Percentiles rank a stretch among this genome's conserved stretches.
These are phyloP conservation scores for Penicillium olsonii DNA, from an alignment of 2,329 filamentous ascomycete species.

Conservation along the genomic window DNA sequence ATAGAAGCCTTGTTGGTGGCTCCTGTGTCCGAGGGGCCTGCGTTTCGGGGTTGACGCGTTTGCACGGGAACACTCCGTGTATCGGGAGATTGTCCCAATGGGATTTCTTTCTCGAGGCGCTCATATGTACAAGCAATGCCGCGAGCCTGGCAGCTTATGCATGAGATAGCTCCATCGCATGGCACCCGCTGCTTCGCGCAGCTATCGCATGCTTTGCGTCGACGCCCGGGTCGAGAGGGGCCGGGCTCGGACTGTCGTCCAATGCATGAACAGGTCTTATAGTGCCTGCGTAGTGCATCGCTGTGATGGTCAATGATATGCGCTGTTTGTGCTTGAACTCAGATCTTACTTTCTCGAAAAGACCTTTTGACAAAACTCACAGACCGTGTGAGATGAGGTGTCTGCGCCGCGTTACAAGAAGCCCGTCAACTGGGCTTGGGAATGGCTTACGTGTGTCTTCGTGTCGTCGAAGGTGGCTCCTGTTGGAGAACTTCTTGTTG, in stretches of 20 bases:
- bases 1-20: neutral
- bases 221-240: constrained; percentile 5
- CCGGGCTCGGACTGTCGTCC: neutral
- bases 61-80: neutral
- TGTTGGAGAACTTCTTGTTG: constrained; percentile 5
- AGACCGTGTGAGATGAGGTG: constrained; percentile 1
- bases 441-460: constrained; percentile 12
- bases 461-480: constrained; percentile 12
- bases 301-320: neutral
- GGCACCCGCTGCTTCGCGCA: constrained; percentile 5
- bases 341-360: constrained; percentile 14
- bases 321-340: neutral
- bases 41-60: neutral
- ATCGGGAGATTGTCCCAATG: neutral
- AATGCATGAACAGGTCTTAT: constrained; percentile 9
- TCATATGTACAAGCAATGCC: constrained; percentile 3
- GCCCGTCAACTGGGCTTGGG: neutral
- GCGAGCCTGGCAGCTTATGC: neutral
- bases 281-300: constrained; percentile 15
- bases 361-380: constrained; percentile 12
- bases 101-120: neutral
- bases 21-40: neutral
- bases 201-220: constrained; percentile 13
- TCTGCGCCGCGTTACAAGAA: constrained; percentile 2
- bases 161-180: constrained; percentile 1